Evolutionary conservation across 352 stramenopile genomes (phyloP).

Genomic region (Hyaloperonospora brassicae): DNA sequence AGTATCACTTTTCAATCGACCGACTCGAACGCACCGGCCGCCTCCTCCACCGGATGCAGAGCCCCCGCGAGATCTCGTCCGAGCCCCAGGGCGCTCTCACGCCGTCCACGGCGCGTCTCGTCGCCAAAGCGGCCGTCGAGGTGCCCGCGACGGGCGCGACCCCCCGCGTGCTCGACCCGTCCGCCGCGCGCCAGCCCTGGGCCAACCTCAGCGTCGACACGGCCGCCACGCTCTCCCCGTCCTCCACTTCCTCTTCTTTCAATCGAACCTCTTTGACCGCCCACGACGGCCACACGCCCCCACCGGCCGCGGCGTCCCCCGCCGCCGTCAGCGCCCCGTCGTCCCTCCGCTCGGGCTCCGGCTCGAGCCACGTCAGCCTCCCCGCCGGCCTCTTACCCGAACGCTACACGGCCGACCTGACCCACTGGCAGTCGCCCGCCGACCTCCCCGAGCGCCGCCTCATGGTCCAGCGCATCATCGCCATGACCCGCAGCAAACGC

Average conservation of each 20-base stretch:
- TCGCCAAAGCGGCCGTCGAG: constrained; percentile 37
- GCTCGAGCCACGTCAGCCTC: constrained; percentile 29
- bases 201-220: constrained; percentile 72
- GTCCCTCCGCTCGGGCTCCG: constrained; percentile 45
- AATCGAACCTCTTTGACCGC: too few species aligned
- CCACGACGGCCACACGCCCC: too few species aligned
- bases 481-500: constrained; percentile 72
- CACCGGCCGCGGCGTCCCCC: too few species aligned
- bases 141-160: constrained; percentile 30
- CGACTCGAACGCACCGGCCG: not conserved
- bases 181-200: constrained; percentile 46
- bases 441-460: constrained; percentile 70
- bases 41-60: constrained; percentile 19
- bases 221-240: not conserved
- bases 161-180: constrained; percentile 41
- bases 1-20: not conserved
- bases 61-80: constrained; percentile 65
- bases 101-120: constrained; percentile 47
- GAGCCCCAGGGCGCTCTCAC: constrained; percentile 58
- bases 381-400: constrained; percentile 58
- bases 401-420: constrained; percentile 66
- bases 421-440: constrained; percentile 77
- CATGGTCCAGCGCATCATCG: constrained; percentile 85
- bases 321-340: constrained; percentile 11
- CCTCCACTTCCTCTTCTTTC: too few species aligned